phyloP scores from a whole-genome alignment of 2,329 filamentous ascomycete species.

The Penicillium sp. region DNA sequence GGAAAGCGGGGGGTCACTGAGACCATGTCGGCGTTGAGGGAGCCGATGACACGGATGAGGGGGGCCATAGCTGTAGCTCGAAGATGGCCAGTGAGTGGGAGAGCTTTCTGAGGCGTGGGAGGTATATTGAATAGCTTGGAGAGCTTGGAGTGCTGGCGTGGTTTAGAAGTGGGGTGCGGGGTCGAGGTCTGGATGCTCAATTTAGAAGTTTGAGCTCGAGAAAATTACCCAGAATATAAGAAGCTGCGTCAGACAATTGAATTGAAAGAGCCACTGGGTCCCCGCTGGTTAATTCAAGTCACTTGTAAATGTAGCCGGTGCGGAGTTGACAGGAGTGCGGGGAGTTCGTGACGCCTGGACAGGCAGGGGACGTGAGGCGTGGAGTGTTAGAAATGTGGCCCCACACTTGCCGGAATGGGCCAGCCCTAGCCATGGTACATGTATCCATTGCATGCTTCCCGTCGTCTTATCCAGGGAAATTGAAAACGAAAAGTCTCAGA shows the following conservation, averaged over 20 bases:
- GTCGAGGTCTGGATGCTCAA: background rate
- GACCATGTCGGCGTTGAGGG: constrained; percentile 92
- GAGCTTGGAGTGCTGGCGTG: background rate
- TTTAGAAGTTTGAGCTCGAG: background rate
- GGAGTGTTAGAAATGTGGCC: background rate
- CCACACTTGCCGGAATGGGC: background rate
- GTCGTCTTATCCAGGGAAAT: too few species aligned
- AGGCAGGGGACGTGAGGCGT: background rate
- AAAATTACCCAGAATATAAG: too few species aligned
- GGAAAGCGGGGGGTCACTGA: constrained; percentile 85
- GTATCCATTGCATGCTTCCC: too few species aligned
- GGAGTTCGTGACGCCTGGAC: background rate
- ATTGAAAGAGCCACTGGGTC: background rate
- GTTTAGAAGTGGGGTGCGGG: background rate
- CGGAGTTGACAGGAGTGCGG: background rate
- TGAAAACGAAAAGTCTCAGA: too few species aligned
- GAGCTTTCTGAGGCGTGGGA: background rate
- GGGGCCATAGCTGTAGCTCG: constrained; percentile 38
- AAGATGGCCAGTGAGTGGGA: background rate
- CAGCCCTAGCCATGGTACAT: background rate
- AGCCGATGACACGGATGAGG: constrained; percentile 81
- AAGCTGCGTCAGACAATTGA: background rate
- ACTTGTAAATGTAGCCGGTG: background rate
- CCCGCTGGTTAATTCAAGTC: background rate
- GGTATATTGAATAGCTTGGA: background rate